Evolutionary conservation across 345 rosid genomes (phyloP), one percentile per base, ranked within the genome.

Genomic region (Alliaria petiolata): DNA sequence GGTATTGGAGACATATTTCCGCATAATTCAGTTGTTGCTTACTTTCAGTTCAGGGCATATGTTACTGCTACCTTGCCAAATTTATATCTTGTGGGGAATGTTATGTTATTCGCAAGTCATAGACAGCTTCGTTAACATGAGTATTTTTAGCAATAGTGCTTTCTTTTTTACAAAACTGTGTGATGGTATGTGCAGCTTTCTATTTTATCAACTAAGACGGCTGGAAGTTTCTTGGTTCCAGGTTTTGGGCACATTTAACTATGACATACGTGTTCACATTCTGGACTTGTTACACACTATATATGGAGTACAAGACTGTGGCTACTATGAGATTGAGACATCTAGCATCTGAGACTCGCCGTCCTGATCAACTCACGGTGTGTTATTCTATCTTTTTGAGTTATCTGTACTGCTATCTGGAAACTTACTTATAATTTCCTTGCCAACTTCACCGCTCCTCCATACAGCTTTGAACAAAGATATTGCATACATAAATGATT

Each of bases 331-430:
- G 98, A 74, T 61, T 91, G 81, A 84, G 46, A 26, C 88, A 86
- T 85, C 76, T 91, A 56, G 97, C 96, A 33, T 79, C 89, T 2
- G 93, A 84, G 79, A 71, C 58, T 52, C 99, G 98, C 26, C 96
- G 96, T 49, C 95, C 99, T 39, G 99, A 92, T 76, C 99, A 91
- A 74, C 89, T 87, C 72, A 89, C 97, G 0, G 98, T 95, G 67
- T 85, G 96, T 83, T 77, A 25, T 15, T 47, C 54, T 63, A 11
- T 26, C 25, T 12, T 3, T 14, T 30, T 42, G 43, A 19, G 6
- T 34, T 69, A 7, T 73, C 39, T 26, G 44, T 45, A 16, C 11
- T 15, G 61, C 19, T 47, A 15, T 52, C 16, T 53, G 12, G 16
- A 28, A 25, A 38, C 52, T 42, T 53, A 10, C 40, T 36, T 36